Percentiles rank a stretch among this genome's conserved stretches.
Evolutionary conservation across 2,329 filamentous ascomycete species (phyloP).

Genomic region (Arthrobotrys pseudoclavata): DNA sequence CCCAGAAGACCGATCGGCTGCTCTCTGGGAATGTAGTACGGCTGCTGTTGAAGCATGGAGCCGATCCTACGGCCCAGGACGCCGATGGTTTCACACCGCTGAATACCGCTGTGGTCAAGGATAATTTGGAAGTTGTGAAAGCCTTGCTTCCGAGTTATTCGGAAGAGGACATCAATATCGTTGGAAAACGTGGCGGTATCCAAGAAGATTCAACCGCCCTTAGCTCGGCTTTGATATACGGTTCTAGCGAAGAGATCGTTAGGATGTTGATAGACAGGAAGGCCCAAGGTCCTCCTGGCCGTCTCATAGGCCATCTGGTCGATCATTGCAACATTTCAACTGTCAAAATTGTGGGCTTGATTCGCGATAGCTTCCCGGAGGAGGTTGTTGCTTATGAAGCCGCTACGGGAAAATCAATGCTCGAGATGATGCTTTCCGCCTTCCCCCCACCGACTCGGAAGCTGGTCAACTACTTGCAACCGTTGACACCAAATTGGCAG

Average conservation of each 20-base stretch:
- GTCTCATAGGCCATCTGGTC: slow-evolving; percentile 4
- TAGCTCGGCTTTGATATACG: slow-evolving; percentile 21
- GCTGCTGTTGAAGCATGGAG: slow-evolving; percentile 6
- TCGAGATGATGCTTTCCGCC: background rate
- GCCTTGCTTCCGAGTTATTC: slow-evolving; percentile 9
- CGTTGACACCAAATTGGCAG: background rate
- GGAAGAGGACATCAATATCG: slow-evolving; percentile 19
- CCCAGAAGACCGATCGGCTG: background rate
- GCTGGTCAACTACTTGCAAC: background rate
- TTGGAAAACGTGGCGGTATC: slow-evolving; percentile 25
- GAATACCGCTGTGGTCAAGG: slow-evolving; percentile 11
- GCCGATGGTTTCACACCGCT: slow-evolving; percentile 45
- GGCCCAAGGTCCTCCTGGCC: slow-evolving; percentile 8
- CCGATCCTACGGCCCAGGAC: slow-evolving; percentile 12
- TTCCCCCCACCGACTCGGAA: background rate
- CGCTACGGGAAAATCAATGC: background rate
- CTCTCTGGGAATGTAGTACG: background rate
- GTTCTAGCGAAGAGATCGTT: background rate
- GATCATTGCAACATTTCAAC: background rate
- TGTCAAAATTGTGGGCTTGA: background rate
- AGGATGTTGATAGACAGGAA: background rate
- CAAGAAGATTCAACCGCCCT: slow-evolving; percentile 31
- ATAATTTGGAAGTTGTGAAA: background rate
- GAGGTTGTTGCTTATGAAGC: background rate
- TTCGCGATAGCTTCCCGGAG: slow-evolving; percentile 17